Evolutionary conservation across 2,329 filamentous ascomycete species (phyloP), one percentile per base, ranked within the genome.

Genomic region (Nothomitra cinnamomea): DNA sequence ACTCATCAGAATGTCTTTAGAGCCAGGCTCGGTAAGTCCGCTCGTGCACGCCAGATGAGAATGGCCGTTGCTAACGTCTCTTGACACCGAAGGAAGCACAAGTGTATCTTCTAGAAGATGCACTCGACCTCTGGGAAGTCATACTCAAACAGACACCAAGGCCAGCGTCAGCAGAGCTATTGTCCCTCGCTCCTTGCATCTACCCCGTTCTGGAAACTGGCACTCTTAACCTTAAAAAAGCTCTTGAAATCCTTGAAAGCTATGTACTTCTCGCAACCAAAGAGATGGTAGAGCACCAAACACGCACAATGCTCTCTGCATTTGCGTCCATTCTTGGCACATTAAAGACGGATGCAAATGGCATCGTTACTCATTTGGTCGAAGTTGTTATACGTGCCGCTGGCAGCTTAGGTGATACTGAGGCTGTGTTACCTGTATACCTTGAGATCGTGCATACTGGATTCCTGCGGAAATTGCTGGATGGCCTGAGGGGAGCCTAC

Each of bases 51-150:
- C 5, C 41, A 24, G 22, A 28, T 10, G 4, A 32, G 28, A 10
- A 32, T 32, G 28, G 10, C 13, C 47, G 7, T 53, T 22, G 32
- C 13, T 17, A 48, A 45, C 19, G 43, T 43, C 15, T 41, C 12
- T 41, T 24, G 53, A 54, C 58, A 28, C 24, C 21, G 7, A 51
- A 73, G 70, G 75, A 78, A 40, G 74, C 85, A 42, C 80, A 86
- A 59, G 70, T 89, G 1, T 92, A 94, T 61, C 77, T 98, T 10
- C 79, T 95, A 12, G 92, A 96, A 57, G 92, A 98, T 64, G 86
- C 87, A 0, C 72, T 96, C 13, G 89, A 95, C 54, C 76, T 98
- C 2, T 96, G 90, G 90, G 75, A 77, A 35, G 79, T 83, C 1
- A 79, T 95, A 10, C 78, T 87, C 0, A 73, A 76, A n/a, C 76